phyloP scores from a whole-genome alignment of 129 eudicot species.

The Saussurea involucrata region DNA sequence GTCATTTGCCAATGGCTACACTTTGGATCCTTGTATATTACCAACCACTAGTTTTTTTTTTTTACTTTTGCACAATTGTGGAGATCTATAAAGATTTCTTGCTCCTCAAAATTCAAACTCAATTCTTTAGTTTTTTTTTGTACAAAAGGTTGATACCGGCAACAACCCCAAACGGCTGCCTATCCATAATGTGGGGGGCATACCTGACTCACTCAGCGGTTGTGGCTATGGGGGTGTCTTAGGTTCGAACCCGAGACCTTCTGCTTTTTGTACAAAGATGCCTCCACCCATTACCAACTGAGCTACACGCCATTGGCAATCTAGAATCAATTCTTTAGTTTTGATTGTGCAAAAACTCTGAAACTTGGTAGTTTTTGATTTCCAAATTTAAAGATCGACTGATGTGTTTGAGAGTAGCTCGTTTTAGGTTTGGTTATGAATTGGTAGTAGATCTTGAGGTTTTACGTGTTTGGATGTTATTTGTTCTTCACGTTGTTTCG shows the following conservation, averaged over 20 bases:
- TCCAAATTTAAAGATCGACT: not conserved
- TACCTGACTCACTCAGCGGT: no score
- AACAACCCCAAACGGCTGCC: no score
- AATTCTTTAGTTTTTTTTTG: not conserved
- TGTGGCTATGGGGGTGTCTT: no score
- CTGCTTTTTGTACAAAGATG: no score
- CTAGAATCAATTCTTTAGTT: no score
- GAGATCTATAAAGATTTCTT: constrained; percentile 2
- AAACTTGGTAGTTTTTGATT: not conserved
- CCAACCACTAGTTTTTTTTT: constrained; percentile 10
- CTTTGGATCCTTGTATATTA: constrained; percentile 28
- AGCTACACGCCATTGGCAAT: no score
- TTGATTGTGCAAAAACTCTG: not conserved
- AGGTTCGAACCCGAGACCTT: no score
- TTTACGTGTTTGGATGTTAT: not conserved
- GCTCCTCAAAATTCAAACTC: not conserved
- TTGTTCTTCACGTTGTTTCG: not conserved
- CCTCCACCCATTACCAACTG: no score
- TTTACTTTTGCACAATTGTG: constrained; percentile 7
- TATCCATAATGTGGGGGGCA: no score
- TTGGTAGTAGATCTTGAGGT: not conserved
- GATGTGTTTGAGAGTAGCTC: not conserved
- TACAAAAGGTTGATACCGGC: no score
- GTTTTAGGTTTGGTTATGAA: not conserved
- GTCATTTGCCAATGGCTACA: constrained; percentile 10